Conservation (phyloP, 108 stramenopile genomes). For the Skeletonema grethae region DNA sequence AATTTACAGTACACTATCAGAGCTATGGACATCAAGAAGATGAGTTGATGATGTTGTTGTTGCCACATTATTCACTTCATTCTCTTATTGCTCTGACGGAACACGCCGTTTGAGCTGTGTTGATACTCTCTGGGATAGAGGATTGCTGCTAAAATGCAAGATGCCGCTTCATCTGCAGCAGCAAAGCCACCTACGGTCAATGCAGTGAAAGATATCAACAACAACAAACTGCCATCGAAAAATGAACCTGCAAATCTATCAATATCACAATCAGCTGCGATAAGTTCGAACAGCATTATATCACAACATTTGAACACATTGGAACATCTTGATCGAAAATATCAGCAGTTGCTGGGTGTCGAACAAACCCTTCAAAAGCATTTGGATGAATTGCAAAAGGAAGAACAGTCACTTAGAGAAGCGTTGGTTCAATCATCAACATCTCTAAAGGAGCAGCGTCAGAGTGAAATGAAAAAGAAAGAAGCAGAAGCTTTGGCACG, state of each 20-base stretch:
- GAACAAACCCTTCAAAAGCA: not conserved
- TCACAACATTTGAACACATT: not conserved
- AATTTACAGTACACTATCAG: too few species aligned
- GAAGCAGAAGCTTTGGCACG: conserved; percentile 28
- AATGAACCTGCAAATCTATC: too few species aligned
- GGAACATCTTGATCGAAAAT: not conserved
- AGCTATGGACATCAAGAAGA: too few species aligned
- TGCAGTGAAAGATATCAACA: not conserved
- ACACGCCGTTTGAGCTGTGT: too few species aligned
- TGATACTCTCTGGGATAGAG: too few species aligned
- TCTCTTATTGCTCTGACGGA: too few species aligned
- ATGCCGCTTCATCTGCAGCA: too few species aligned
- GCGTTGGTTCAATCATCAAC: not conserved
- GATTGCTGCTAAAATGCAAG: too few species aligned
- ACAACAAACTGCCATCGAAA: not conserved
- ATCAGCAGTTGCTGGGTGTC: not conserved
- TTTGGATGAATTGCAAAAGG: conserved; percentile 5
- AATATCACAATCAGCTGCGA: not conserved
- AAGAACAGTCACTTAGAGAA: not conserved
- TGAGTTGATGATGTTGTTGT: too few species aligned
- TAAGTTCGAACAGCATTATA: not conserved
- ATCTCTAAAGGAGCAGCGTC: conserved; percentile 1
- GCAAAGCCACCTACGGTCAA: not conserved
- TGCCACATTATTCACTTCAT: too few species aligned
- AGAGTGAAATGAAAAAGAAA: not conserved